Base-by-base conservation (phyloP, 768 basidiomycete species). In the Termitomyces sp. region DNA sequence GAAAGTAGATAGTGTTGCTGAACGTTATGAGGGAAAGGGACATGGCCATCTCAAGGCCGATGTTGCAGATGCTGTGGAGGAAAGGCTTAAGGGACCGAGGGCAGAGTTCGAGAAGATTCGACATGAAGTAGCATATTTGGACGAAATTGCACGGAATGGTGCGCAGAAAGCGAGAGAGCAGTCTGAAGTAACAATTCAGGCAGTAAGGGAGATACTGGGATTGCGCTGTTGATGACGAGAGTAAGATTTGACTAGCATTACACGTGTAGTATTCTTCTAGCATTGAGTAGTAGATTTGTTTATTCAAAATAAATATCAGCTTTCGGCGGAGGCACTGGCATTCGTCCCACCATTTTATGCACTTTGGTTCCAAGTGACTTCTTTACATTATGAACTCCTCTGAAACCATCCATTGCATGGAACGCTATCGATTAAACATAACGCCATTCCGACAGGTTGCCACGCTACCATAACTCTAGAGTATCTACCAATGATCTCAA, bases 21-120 rank as follows among this genome's bases (percentile, higher is more conserved):
- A 65, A 57, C 73, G 77, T 12, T 91, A 87, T 61, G 76, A 74
- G 61, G 78, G 73, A 49, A 79, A 79, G 64, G 85, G 86, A 0
- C 87, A 90, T 60, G 86, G 84, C 0, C 69, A 80, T 15, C 73
- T 98, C 64, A 98, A 98, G 76, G 75, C 69, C 4, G 88, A 89
- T 50, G 87, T 95, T 1, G 80, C 81, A 1, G 91, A 89, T 4
- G 90, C 87, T 0, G 80, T 98, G 1, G 86, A 88, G 43, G 86
- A 81, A 56, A 66, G 85, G 47, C 66, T 96, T n/a, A 82, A 78
- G 49, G 74, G 74, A 1, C 92, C 96, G 5, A 77, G 94, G 49
- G 77, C 71, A 0, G 87, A 91, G 71, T 94, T 91, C 63, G 79
- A 84, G 67, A 79, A 82, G 64, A 69, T 97, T 34, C 76, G 81